Conservation (phyloP, 257 asterid species). For the Fraxinus excelsior region DNA sequence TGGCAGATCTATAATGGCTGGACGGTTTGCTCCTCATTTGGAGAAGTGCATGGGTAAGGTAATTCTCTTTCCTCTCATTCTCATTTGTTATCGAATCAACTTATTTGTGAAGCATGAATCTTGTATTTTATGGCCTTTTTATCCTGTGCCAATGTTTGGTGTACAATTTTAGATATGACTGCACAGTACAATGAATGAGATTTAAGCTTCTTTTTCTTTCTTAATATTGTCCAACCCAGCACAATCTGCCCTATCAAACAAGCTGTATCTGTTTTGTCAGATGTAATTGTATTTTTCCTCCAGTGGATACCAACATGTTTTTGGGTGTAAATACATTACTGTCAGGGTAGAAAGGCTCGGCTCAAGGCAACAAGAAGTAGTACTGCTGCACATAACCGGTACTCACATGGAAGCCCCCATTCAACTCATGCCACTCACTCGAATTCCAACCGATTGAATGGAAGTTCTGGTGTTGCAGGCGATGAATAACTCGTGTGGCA, state of each 20-base stretch:
- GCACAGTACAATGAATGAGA: background rate
- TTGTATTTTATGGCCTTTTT: background rate
- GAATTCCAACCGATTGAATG: slow-evolving; percentile 57
- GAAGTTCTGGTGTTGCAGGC: slow-evolving; percentile 51
- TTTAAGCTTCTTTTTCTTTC: background rate
- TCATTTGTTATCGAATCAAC: background rate
- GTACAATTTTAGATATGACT: background rate
- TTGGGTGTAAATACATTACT: background rate
- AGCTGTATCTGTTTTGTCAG: background rate
- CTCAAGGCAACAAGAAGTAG: slow-evolving; percentile 84
- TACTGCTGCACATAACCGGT: slow-evolving; percentile 72
- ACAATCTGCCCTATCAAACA: background rate
- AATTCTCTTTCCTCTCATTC: slow-evolving; percentile 13
- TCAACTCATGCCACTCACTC: slow-evolving; percentile 46
- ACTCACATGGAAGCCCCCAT: slow-evolving; percentile 57
- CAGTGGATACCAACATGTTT: background rate
- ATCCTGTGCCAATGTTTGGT: background rate
- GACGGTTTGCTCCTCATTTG: slow-evolving; percentile 94
- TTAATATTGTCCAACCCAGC: background rate
- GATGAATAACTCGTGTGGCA: slow-evolving; percentile 59
- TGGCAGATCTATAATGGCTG: slow-evolving; percentile 74
- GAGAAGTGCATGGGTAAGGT: slow-evolving; percentile 99
- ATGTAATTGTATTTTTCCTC: background rate
- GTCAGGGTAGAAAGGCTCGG: slow-evolving; percentile 98
- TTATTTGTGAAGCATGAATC: background rate